These are phyloP conservation scores for Moringa oleifera DNA, from an alignment of 345 rosid species.

Conservation along the genomic window DNA sequence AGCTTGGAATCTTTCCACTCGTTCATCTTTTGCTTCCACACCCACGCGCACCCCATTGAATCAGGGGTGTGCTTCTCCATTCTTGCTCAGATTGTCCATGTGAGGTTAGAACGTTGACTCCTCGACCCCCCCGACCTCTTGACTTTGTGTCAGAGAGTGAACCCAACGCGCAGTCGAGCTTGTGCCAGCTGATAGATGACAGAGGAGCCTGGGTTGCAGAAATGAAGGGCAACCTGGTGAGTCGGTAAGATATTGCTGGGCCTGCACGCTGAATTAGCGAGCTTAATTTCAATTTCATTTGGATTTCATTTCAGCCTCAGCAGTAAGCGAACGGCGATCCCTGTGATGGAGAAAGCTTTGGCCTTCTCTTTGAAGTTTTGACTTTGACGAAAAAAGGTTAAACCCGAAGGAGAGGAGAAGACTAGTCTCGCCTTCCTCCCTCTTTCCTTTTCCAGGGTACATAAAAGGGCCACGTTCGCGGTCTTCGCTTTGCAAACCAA, in stretches of 20 bases:
- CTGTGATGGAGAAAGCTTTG: not conserved
- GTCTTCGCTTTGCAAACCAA: conserved; percentile 9
- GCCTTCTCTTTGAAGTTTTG: conserved; percentile 37
- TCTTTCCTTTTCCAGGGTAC: conserved; percentile 26
- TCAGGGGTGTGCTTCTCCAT: too few relatives aligned
- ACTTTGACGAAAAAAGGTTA: conserved; percentile 44
- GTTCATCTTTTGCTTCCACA: not conserved
- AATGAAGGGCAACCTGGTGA: conserved; percentile 29
- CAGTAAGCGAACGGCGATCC: not conserved
- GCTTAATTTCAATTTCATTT: conserved; percentile 11
- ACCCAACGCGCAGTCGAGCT: not conserved
- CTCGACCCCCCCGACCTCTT: too few relatives aligned
- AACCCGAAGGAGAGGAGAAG: conserved; percentile 29
- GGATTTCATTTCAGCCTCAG: conserved; percentile 10
- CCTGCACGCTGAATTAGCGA: too few relatives aligned
- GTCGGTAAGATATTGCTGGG: conserved; percentile 13
- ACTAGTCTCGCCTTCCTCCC: conserved; percentile 64
- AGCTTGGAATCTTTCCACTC: conserved; percentile 5
- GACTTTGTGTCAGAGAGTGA: too few relatives aligned
- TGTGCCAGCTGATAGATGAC: conserved; percentile 11
- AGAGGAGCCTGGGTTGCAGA: conserved; percentile 4
- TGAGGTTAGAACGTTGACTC: too few relatives aligned
- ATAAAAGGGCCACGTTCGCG: conserved; percentile 20
- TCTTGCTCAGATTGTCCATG: too few relatives aligned
- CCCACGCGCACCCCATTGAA: conserved; percentile 13